Conservation (phyloP, 2,329 filamentous ascomycete genomes). For the Mycosphaerella sp. region DNA sequence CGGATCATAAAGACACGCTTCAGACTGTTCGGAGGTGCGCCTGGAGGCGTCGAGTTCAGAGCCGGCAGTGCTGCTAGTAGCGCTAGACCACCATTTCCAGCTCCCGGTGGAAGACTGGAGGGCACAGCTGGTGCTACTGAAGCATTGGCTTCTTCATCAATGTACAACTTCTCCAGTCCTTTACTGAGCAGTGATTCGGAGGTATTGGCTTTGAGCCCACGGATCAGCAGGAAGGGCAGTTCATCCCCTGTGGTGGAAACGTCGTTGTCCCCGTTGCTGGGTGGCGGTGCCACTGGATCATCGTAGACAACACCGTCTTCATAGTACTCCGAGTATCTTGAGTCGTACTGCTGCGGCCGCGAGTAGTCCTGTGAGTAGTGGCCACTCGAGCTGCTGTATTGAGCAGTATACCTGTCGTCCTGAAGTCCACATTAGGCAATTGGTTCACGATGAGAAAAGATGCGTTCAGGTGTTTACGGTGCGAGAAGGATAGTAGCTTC, state of each 20-base stretch:
- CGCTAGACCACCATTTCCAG: conserved; percentile 22
- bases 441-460: neutral
- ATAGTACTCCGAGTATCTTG: conserved; percentile 5
- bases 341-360: conserved; percentile 4
- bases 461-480: conserved; percentile 10
- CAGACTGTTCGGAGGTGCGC: conserved; percentile 64
- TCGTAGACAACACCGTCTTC: conserved; percentile 17
- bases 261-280: conserved; percentile 24
- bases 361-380: conserved; percentile 9
- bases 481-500: conserved; percentile 5
- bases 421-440: conserved; percentile 15
- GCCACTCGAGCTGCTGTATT: conserved; percentile 14
- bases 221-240: conserved; percentile 56
- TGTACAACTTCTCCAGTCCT: conserved; percentile 69
- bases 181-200: conserved; percentile 67
- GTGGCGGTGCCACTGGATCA: conserved; percentile 18
- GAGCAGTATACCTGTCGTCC: conserved; percentile 14
- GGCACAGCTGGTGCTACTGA: neutral
- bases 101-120: neutral
- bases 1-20: conserved; percentile 71
- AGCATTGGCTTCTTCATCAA: conserved; percentile 24
- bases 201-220: conserved; percentile 63
- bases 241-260: conserved; percentile 18
- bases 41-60: conserved; percentile 3
- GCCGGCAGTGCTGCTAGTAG: neutral